A percentile compares a stretch with the other conserved stretches of the same genome.
These are phyloP conservation scores for Kwoniella heveanensis DNA, from an alignment of 768 basidiomycete species.

Conservation along the genomic window DNA sequence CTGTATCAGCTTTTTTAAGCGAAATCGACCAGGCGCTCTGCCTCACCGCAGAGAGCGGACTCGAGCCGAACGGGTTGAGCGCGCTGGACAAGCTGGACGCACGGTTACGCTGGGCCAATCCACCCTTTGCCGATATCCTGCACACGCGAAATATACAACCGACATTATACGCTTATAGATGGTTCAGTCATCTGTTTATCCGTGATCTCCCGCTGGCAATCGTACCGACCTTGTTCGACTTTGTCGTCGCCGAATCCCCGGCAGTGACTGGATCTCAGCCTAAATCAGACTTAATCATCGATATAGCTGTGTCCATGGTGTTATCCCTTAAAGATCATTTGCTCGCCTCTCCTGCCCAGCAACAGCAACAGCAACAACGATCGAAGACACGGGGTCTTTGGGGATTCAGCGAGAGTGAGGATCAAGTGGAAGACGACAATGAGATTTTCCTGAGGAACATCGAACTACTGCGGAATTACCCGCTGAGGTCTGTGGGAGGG, in stretches of 20 bases:
- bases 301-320: conserved; percentile 49
- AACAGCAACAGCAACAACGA: background rate
- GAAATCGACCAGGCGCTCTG: conserved; percentile 35
- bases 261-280: conserved; percentile 20
- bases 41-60: background rate
- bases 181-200: conserved; percentile 40
- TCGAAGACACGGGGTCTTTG: background rate
- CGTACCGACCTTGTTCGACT: conserved; percentile 47
- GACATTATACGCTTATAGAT: conserved; percentile 42
- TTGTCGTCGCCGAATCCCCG: conserved; percentile 40
- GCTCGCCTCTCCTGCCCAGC: conserved; percentile 1
- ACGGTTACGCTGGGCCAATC: conserved; percentile 47
- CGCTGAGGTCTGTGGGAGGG: conserved; percentile 40
- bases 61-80: background rate
- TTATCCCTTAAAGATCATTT: conserved; percentile 40
- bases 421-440: conserved; percentile 23
- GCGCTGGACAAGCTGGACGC: conserved; percentile 8
- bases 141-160: conserved; percentile 39
- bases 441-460: conserved; percentile 34
- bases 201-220: conserved; percentile 26
- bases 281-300: conserved; percentile 46
- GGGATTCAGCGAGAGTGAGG: conserved; percentile 20
- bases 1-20: conserved; percentile 38
- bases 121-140: conserved; percentile 23
- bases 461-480: conserved; percentile 39